These are phyloP conservation scores for Xylaria grammica DNA, from an alignment of 495 filamentous ascomycete species.

Conservation along the genomic window DNA sequence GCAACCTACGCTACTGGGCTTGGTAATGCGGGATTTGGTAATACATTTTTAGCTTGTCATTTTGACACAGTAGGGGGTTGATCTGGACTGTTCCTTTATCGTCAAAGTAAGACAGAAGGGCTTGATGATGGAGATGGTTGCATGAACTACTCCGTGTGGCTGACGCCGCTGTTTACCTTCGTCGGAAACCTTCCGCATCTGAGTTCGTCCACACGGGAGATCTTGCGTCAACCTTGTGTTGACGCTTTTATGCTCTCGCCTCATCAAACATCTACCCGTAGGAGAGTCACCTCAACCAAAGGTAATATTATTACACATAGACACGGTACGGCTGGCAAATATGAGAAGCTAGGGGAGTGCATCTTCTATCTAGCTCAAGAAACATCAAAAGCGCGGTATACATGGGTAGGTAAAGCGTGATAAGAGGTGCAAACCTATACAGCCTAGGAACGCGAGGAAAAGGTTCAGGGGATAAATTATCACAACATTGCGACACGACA, in stretches of 20 bases:
- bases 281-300: neutral
- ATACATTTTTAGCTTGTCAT: neutral
- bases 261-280: neutral
- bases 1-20: too few relatives aligned
- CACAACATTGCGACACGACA: too few relatives aligned
- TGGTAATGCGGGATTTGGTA: neutral
- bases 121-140: neutral
- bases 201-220: neutral
- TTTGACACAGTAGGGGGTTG: neutral
- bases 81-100: neutral
- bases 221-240: neutral
- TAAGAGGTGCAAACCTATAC: too few relatives aligned
- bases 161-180: neutral
- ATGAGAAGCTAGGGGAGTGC: too few relatives aligned
- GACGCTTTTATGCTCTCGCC: neutral
- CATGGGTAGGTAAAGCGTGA: too few relatives aligned
- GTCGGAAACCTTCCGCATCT: neutral
- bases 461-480: too few relatives aligned
- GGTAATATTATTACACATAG: neutral
- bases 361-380: too few relatives aligned
- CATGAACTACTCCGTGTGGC: neutral
- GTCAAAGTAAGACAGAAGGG: neutral
- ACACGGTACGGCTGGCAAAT: neutral
- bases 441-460: too few relatives aligned
- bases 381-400: too few relatives aligned